A percentile compares a stretch with the other conserved stretches of the same genome.
phyloP scores from a whole-genome alignment of 2,329 filamentous ascomycete genomes.

The Triangularia verruculosa region DNA sequence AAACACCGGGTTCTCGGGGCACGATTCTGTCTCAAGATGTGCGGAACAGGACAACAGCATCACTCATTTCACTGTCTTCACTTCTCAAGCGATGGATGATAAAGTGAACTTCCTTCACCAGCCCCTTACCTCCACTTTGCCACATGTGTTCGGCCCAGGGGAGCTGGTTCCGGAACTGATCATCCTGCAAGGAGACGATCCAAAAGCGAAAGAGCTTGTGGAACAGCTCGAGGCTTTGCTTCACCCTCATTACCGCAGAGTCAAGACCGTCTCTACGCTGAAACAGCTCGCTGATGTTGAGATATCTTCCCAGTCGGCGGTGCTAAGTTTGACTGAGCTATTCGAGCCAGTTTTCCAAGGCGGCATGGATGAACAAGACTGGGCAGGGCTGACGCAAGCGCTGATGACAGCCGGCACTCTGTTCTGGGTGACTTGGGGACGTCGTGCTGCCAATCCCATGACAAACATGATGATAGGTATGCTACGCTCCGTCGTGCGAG shows the following conservation, averaged over 20 bases:
- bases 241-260: neutral
- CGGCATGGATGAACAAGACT: too few species aligned
- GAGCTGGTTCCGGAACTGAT: neutral
- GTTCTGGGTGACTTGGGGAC: conserved; percentile 21
- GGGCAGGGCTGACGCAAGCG: too few species aligned
- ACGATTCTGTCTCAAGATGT: conserved; percentile 14
- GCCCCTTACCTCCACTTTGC: neutral
- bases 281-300: neutral
- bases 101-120: neutral
- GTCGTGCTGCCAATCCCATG: conserved; percentile 9
- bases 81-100: neutral
- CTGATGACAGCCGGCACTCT: too few species aligned
- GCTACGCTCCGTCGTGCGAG: conserved; percentile 1
- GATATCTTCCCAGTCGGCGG: neutral
- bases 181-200: neutral
- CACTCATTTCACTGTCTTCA: neutral
- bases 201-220: neutral
- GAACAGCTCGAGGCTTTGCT: neutral
- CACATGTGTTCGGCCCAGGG: neutral
- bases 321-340: neutral
- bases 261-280: neutral
- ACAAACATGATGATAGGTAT: conserved; percentile 19
- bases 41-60: neutral
- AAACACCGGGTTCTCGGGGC: conserved; percentile 28
- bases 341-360: neutral